A percentile compares a stretch with the other conserved stretches of the same genome.
Evolutionary conservation across 352 stramenopile species (phyloP).

Genomic region (Phytophthora foliorum): DNA sequence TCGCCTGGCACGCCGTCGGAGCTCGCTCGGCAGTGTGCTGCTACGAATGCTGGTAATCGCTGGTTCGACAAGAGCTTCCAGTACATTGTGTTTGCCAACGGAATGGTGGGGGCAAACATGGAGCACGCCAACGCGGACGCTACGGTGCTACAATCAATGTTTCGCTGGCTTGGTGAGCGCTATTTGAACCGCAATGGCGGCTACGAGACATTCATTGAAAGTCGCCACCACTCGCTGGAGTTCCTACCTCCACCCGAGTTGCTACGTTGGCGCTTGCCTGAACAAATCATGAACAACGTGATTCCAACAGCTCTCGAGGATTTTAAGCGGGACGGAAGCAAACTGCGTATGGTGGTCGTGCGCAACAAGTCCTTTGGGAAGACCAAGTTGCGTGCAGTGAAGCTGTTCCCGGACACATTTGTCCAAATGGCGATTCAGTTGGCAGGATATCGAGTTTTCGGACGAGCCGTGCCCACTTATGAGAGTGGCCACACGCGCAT

Average conservation of each 20-base stretch:
- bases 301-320: conserved; percentile 66
- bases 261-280: conserved; percentile 63
- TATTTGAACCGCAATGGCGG: conserved; percentile 71
- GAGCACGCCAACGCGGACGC: conserved; percentile 97
- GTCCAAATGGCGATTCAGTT: conserved; percentile 96
- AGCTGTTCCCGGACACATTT: conserved; percentile 94
- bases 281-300: conserved; percentile 26
- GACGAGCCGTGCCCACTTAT: conserved; percentile 92
- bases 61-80: conserved; percentile 98
- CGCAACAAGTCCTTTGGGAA: conserved; percentile 89
- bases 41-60: conserved; percentile 80
- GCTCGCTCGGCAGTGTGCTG: conserved; percentile 66
- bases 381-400: conserved; percentile 75
- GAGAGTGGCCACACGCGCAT: conserved; percentile 95
- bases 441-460: conserved; percentile 91
- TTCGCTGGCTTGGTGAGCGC: conserved; percentile 66
- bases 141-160: conserved; percentile 84
- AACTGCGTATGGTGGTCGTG: conserved; percentile 85
- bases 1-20: conserved; percentile 55
- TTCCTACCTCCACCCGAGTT: conserved; percentile 71
- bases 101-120: conserved; percentile 91
- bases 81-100: conserved; percentile 94
- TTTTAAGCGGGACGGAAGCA: conserved; percentile 75
- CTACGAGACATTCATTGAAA: conserved; percentile 76
- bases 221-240: conserved; percentile 54